Percentiles rank a stretch among this genome's conserved stretches.
phyloP scores from a whole-genome alignment of 495 filamentous ascomycete genomes.

The Penicillium maclennaniae region DNA sequence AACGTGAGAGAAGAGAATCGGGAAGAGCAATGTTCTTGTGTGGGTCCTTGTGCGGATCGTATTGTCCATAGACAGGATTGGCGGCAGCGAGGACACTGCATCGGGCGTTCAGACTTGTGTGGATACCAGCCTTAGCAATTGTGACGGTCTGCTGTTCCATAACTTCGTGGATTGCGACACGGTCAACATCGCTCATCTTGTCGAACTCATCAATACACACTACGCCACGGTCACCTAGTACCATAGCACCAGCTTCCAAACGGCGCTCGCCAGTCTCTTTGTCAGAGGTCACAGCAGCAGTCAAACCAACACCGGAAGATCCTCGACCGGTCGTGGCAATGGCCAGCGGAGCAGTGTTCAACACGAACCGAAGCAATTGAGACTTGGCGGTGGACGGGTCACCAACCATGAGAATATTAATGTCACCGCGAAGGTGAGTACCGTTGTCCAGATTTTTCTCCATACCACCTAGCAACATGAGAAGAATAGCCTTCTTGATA shows the following conservation, averaged over 20 bases:
- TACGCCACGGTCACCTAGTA: constrained; percentile 92
- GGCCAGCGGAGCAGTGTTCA: constrained; percentile 94
- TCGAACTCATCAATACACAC: constrained; percentile 99
- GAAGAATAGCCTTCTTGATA: constrained; percentile 95
- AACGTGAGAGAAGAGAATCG: constrained; percentile 96
- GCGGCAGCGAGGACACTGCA: constrained; percentile 96
- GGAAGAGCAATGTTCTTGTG: constrained; percentile 98
- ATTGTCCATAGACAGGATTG: constrained; percentile 97
- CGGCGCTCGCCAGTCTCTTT: constrained; percentile 96
- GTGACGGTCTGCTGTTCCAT: constrained; percentile 99
- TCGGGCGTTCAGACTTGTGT: constrained; percentile 94
- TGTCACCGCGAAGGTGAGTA: constrained; percentile 95
- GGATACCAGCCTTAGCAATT: constrained; percentile 97
- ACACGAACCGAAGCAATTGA: constrained; percentile 92
- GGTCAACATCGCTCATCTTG: constrained; percentile 98
- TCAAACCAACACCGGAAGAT: constrained; percentile 97
- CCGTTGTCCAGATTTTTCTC: constrained; percentile 99
- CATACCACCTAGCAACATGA: constrained; percentile 97
- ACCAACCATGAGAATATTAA: constrained; percentile 99
- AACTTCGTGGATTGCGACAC: constrained; percentile 99
- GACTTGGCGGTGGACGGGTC: constrained; percentile 99
- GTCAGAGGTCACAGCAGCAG: constrained; percentile 91
- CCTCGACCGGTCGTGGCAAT: constrained; percentile 97
- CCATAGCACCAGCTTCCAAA: constrained; percentile 97
- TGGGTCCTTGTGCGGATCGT: constrained; percentile 97